Evolutionary conservation across 2,329 filamentous ascomycete species (phyloP).

Genomic region (Cercospora janseana): DNA sequence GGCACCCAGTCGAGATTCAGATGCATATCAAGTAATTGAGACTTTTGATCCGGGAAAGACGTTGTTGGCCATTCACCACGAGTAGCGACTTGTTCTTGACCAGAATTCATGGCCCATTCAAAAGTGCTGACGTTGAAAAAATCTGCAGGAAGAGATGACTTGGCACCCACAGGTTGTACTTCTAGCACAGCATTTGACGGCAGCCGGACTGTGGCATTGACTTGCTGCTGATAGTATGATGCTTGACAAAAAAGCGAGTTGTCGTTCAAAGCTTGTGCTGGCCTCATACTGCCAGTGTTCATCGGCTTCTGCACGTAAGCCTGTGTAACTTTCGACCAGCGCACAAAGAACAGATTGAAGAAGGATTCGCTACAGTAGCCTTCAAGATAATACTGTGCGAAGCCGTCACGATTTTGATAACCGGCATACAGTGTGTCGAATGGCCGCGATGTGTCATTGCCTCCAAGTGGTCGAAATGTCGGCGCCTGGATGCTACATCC

Average conservation of each 20-base stretch:
- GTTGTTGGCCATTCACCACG: slow-evolving; percentile 26
- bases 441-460: slow-evolving; percentile 29
- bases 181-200: slow-evolving; percentile 28
- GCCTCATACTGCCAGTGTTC: not conserved
- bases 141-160: slow-evolving; percentile 26
- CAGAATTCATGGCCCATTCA: slow-evolving; percentile 39
- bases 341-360: slow-evolving; percentile 44
- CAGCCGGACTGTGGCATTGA: slow-evolving; percentile 43
- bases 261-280: slow-evolving; percentile 8
- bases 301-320: not conserved
- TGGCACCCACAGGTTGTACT: slow-evolving; percentile 25
- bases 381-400: slow-evolving; percentile 37
- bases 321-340: slow-evolving; percentile 29
- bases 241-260: slow-evolving; percentile 48
- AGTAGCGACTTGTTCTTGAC: slow-evolving; percentile 14
- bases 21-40: slow-evolving; percentile 24
- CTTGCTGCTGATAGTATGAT: slow-evolving; percentile 48
- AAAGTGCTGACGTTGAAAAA: slow-evolving; percentile 39
- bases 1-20: slow-evolving; percentile 31
- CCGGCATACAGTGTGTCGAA: slow-evolving; percentile 46
- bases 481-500: slow-evolving; percentile 30
- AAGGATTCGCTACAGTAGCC: slow-evolving; percentile 35
- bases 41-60: slow-evolving; percentile 26
- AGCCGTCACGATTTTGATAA: slow-evolving; percentile 40
- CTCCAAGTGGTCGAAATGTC: slow-evolving; percentile 40